These are phyloP conservation scores for Tubosaeta sp. DNA, from an alignment of 768 basidiomycete genomes.

Conservation along the genomic window DNA sequence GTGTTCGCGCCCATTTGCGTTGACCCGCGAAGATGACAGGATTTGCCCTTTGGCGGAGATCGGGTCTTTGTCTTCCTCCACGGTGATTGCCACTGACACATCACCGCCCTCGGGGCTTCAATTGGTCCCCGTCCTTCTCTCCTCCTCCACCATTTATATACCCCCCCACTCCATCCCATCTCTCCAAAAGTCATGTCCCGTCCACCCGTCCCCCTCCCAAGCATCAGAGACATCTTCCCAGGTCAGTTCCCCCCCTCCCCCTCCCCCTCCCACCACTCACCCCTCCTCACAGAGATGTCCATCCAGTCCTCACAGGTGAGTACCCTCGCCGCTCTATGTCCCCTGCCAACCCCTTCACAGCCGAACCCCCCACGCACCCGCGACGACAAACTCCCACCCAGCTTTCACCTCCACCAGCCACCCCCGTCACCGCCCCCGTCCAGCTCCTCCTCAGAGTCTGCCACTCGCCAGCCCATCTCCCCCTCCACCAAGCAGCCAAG, in stretches of 20 bases:
- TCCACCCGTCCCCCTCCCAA: slow-evolving; percentile 35
- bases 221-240: slow-evolving; percentile 55
- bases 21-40: slow-evolving; percentile 18
- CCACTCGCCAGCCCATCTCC: slow-evolving; percentile 2
- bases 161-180: not conserved
- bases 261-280: not conserved
- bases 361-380: no score
- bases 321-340: not conserved
- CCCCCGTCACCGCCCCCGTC: slow-evolving; percentile 24
- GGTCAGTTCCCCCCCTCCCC: slow-evolving; percentile 28
- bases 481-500: slow-evolving; percentile 10
- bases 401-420: not conserved
- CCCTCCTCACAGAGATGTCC: not conserved
- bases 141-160: not conserved
- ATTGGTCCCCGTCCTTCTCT: slow-evolving; percentile 18
- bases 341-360: no score
- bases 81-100: slow-evolving; percentile 25
- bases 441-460: slow-evolving; percentile 27
- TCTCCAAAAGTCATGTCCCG: slow-evolving; percentile 19
- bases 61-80: slow-evolving; percentile 4
- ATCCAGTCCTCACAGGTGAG: not conserved
- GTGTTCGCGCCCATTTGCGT: not conserved
- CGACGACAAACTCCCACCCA: not conserved
- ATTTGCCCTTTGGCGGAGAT: slow-evolving; percentile 23
- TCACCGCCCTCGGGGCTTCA: slow-evolving; percentile 21